These are phyloP conservation scores for Syzygium oleosum DNA, from an alignment of 345 rosid genomes.

Conservation along the genomic window DNA sequence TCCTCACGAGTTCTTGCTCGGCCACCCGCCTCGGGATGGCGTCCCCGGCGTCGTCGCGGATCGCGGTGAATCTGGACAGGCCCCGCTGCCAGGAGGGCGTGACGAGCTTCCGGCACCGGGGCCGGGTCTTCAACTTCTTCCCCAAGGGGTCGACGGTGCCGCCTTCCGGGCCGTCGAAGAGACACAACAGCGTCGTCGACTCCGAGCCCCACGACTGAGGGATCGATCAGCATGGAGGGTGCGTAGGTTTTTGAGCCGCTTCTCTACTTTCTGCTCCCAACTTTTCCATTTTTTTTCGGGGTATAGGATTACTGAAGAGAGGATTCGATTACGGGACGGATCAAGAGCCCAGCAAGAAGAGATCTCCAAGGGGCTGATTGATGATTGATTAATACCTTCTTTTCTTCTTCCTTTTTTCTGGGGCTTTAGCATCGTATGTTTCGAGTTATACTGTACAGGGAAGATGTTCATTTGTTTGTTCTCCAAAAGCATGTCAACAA, in stretches of 20 bases:
- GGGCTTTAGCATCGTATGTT: background rate
- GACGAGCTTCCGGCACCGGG: constrained; percentile 30
- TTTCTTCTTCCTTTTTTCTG: background rate
- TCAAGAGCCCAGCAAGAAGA: background rate
- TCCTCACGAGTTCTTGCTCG: background rate
- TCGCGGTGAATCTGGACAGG: background rate
- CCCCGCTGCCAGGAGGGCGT: constrained; percentile 3
- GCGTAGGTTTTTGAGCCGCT: background rate
- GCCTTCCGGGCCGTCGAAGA: constrained; percentile 81
- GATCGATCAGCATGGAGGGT: background rate
- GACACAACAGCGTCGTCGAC: constrained; percentile 49
- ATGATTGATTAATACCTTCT: background rate
- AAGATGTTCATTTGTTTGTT: background rate
- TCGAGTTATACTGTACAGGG: background rate
- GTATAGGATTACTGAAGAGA: background rate
- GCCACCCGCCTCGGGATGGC: background rate
- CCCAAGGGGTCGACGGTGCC: constrained; percentile 70
- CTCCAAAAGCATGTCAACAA: background rate
- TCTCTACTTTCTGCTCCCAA: background rate
- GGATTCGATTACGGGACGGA: background rate
- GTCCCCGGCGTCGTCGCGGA: background rate
- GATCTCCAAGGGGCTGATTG: background rate
- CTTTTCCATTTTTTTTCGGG: background rate
- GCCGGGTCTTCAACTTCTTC: constrained; percentile 50
- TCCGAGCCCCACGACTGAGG: constrained; percentile 25